These are phyloP conservation scores for Fusarium torreyae DNA, from an alignment of 2,329 filamentous ascomycete genomes.

Conservation along the genomic window DNA sequence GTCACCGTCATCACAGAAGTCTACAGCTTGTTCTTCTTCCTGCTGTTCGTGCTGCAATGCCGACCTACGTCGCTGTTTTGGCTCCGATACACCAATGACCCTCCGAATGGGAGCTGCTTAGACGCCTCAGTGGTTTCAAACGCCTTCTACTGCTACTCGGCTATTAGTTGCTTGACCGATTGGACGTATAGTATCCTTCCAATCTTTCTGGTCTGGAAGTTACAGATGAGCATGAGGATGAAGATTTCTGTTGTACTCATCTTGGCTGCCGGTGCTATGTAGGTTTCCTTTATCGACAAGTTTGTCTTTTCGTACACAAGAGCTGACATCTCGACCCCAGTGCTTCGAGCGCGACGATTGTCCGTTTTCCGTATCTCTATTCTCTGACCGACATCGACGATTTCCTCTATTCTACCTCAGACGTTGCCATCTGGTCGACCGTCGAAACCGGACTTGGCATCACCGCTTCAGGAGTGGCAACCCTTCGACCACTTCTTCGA, in stretches of 20 bases:
- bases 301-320: not conserved
- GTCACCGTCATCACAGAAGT: slow-evolving; percentile 49
- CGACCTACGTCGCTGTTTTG: slow-evolving; percentile 58
- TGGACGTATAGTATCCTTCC: slow-evolving; percentile 60
- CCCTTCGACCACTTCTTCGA: slow-evolving; percentile 47
- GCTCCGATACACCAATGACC: slow-evolving; percentile 47
- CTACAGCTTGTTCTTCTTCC: slow-evolving; percentile 56
- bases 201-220: slow-evolving; percentile 58
- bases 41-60: slow-evolving; percentile 60
- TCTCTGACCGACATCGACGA: slow-evolving; percentile 56
- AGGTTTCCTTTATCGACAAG: not conserved
- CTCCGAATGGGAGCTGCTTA: slow-evolving; percentile 10
- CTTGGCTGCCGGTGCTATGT: slow-evolving; percentile 29
- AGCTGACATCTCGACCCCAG: slow-evolving; percentile 1
- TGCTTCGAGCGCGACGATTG: slow-evolving; percentile 59
- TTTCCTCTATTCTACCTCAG: slow-evolving; percentile 61
- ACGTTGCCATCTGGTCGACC: slow-evolving; percentile 63
- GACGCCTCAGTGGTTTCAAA: slow-evolving; percentile 9
- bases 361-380: slow-evolving; percentile 60
- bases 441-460: slow-evolving; percentile 62
- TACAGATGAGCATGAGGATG: slow-evolving; percentile 58
- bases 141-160: slow-evolving; percentile 52
- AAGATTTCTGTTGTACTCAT: slow-evolving; percentile 56
- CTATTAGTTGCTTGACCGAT: slow-evolving; percentile 57
- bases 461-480: slow-evolving; percentile 57